Evolutionary conservation across 2,329 filamentous ascomycete genomes (phyloP).

Genomic region (Lasiodiplodia sp.): DNA sequence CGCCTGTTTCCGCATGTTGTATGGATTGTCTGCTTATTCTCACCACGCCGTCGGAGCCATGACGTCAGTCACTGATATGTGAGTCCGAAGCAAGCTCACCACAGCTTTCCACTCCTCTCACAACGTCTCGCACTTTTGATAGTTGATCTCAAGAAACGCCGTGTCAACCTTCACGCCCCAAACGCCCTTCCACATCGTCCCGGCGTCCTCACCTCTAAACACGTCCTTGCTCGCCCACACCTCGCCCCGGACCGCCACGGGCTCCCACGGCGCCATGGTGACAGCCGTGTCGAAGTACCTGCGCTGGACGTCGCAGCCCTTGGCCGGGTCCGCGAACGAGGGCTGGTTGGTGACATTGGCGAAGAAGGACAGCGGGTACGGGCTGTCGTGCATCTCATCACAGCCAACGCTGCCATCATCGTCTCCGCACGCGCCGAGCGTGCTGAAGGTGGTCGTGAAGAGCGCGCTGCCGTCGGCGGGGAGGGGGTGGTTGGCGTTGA

Average conservation of each 20-base stretch:
- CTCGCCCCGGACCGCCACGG: slow-evolving; percentile 44
- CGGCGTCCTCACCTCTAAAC: slow-evolving; percentile 36
- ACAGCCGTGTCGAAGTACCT: slow-evolving; percentile 57
- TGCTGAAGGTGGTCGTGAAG: slow-evolving; percentile 36
- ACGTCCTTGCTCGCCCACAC: slow-evolving; percentile 41
- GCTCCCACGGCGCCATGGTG: slow-evolving; percentile 42
- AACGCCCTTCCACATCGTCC: slow-evolving; percentile 39
- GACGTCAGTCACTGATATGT: no score
- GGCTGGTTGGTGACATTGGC: slow-evolving; percentile 64
- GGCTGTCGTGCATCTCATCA: not conserved
- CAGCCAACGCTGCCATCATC: slow-evolving; percentile 12
- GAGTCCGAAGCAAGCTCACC: no score
- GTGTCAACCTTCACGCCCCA: slow-evolving; percentile 47
- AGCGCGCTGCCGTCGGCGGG: slow-evolving; percentile 26
- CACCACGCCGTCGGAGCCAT: no score
- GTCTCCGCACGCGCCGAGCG: slow-evolving; percentile 31
- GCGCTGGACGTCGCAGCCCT: slow-evolving; percentile 54
- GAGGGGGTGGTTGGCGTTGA: slow-evolving; percentile 33
- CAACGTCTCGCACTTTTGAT: slow-evolving; percentile 37
- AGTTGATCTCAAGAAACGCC: slow-evolving; percentile 52
- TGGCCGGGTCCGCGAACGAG: slow-evolving; percentile 49
- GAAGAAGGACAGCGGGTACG: slow-evolving; percentile 54
- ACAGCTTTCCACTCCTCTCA: not conserved
- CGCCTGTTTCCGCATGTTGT: no score
- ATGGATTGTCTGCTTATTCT: no score